Evolutionary conservation across 208 protist species (phyloP).

Genomic region (Lotmaria passim): DNA sequence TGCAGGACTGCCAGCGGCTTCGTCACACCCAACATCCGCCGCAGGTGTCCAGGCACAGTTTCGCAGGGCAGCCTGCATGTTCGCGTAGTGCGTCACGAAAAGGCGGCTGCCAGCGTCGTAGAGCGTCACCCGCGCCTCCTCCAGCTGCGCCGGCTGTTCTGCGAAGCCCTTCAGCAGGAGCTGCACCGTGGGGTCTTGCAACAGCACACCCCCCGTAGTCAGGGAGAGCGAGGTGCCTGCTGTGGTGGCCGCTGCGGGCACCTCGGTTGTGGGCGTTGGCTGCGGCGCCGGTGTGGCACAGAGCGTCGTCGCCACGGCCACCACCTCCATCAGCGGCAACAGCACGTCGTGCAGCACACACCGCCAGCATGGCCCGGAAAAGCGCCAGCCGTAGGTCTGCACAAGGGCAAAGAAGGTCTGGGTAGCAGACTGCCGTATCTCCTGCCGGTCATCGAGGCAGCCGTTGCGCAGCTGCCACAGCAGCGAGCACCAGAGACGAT

Average conservation of each 20-base stretch:
- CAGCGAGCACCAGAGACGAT: conserved; percentile 44
- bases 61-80: conserved; percentile 34
- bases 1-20: background rate
- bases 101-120: conserved; percentile 63
- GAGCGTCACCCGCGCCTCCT: conserved; percentile 60
- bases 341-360: conserved; percentile 60
- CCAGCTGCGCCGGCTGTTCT: conserved; percentile 42
- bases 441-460: conserved; percentile 61
- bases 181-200: background rate
- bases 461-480: conserved; percentile 58
- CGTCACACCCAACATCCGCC: background rate
- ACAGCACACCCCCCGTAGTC: background rate
- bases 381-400: conserved; percentile 72
- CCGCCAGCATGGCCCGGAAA: conserved; percentile 61
- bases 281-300: conserved; percentile 33
- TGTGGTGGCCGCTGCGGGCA: background rate
- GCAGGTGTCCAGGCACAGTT: background rate
- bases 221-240: background rate
- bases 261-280: background rate
- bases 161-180: conserved; percentile 31
- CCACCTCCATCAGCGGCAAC: conserved; percentile 52
- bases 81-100: conserved; percentile 54
- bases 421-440: conserved; percentile 83
- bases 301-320: conserved; percentile 31
- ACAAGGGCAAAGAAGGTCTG: conserved; percentile 85